Percentiles rank a stretch among this genome's conserved stretches.
phyloP scores from a whole-genome alignment of 768 basidiomycete species.

The Mycena haematopus region DNA sequence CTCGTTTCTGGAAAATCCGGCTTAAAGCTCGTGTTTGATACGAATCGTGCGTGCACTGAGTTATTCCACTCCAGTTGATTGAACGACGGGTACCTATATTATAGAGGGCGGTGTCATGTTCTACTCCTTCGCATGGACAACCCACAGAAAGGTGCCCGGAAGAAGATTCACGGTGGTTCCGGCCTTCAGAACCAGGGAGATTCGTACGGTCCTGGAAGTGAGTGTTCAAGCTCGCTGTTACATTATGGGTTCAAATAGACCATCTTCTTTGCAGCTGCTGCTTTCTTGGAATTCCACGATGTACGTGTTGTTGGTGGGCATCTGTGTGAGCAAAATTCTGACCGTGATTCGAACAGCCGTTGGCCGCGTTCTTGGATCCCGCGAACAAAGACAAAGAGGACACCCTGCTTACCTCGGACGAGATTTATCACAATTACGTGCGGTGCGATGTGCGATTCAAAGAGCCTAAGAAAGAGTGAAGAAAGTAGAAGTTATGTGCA shows the following conservation, averaged over 20 bases:
- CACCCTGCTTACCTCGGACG: slow-evolving; percentile 70
- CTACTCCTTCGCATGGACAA: slow-evolving; percentile 67
- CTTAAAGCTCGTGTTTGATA: slow-evolving; percentile 63
- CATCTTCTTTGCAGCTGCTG: slow-evolving; percentile 51
- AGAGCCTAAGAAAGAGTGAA: slow-evolving; percentile 26
- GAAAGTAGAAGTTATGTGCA: not conserved
- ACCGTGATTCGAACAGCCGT: slow-evolving; percentile 45
- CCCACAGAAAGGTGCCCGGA: slow-evolving; percentile 58
- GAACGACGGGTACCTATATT: not conserved
- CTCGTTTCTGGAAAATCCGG: slow-evolving; percentile 65
- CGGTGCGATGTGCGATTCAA: slow-evolving; percentile 56
- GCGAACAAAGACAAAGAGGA: slow-evolving; percentile 62
- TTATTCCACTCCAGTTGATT: slow-evolving; percentile 1
- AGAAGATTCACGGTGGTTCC: slow-evolving; percentile 80
- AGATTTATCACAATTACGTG: slow-evolving; percentile 78
- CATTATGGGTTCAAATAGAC: not conserved
- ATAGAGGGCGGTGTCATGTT: slow-evolving; percentile 79
- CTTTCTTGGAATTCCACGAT: slow-evolving; percentile 74
- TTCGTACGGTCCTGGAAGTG: slow-evolving; percentile 65
- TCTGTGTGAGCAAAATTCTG: not conserved
- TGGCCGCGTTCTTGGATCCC: slow-evolving; percentile 70
- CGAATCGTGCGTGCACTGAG: slow-evolving; percentile 63
- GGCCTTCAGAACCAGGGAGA: slow-evolving; percentile 60
- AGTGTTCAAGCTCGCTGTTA: slow-evolving; percentile 32
- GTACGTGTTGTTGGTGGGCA: slow-evolving; percentile 36